Evolutionary conservation across 1,284 basidiomycete species (phyloP), one percentile per base, ranked within the genome.

Genomic region (Fistulinella staudtii): DNA sequence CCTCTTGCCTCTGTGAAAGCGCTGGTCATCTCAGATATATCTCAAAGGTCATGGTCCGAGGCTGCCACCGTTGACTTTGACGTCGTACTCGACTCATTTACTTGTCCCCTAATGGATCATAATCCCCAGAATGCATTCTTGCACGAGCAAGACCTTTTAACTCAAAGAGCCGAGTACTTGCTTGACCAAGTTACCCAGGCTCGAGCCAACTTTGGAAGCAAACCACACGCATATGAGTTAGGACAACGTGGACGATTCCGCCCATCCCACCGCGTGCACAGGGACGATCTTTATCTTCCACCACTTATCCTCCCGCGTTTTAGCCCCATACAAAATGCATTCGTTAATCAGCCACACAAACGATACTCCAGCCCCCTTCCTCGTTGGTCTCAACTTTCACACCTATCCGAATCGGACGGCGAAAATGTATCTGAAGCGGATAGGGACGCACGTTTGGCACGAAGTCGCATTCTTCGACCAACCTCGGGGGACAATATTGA

Each of bases 61-160:
- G 82, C 82, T 20, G 80, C 74, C 6, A 68, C 73, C 13, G 27
- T 84, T 3, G 57, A 65, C 8, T 66, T 78, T 0, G 86, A 88
- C 52, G 56, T 76, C 1, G 72, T 74, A 38, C 39, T 89, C 15
- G 90, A 93, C 54, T 69, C 83, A 2, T 93, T 90, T 60, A 72
- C 73, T 30, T 74, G 81, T 4, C 53, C 61, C 22, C 79, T 77
- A 82, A 79, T 66, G 67, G 47, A 65, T 73, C 24, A 63, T 68
- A 24, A 79, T 78, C 61, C 60, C 5, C 93, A 95, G 61, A 67
- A 73, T 10, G 66, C 71, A 8, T 95, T 90, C 59, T 59, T 95
- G 15, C 65, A 67, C n/a, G 69, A 72, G 35, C 86, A 95, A 63
- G 93, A 95, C 60, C 58, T 53, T 15, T 59, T 70, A 14, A 92